Conservation (phyloP, 2,329 filamentous ascomycete genomes). For the Claviceps lovelessii region DNA sequence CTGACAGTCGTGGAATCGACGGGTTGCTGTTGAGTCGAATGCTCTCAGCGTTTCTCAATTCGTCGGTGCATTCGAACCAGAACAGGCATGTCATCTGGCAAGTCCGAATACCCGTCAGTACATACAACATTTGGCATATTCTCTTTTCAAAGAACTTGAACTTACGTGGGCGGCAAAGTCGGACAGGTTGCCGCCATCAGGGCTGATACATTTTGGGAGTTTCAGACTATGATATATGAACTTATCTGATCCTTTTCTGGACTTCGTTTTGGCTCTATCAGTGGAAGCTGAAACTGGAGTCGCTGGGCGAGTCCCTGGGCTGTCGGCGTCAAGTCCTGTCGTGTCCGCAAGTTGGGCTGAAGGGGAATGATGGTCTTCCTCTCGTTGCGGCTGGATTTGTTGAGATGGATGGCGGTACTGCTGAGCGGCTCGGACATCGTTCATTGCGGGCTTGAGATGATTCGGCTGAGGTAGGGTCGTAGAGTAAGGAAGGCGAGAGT, state of each 20-base stretch:
- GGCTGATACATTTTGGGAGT: constrained; percentile 62
- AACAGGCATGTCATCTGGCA: constrained; percentile 82
- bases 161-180: constrained; percentile 72
- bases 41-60: constrained; percentile 60
- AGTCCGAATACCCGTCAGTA: neutral
- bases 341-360: constrained; percentile 5
- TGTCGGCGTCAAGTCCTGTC: constrained; percentile 20
- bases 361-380: neutral
- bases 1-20: constrained; percentile 40
- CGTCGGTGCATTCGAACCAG: constrained; percentile 87
- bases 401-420: constrained; percentile 18
- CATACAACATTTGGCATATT: neutral
- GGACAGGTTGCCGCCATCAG: constrained; percentile 59
- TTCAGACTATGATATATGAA: constrained; percentile 48
- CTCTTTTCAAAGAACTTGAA: constrained; percentile 5
- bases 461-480: constrained; percentile 19
- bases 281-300: constrained; percentile 22
- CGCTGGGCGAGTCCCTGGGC: constrained; percentile 24
- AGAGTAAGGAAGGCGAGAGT: constrained; percentile 25
- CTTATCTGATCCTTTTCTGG: constrained; percentile 26
- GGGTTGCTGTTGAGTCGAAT: constrained; percentile 28
- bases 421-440: constrained; percentile 20
- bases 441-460: constrained; percentile 17
- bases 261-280: constrained; percentile 16
- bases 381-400: constrained; percentile 9